Base-by-base conservation (phyloP, 352 stramenopile species). In the Elongisporangium prolatum region DNA sequence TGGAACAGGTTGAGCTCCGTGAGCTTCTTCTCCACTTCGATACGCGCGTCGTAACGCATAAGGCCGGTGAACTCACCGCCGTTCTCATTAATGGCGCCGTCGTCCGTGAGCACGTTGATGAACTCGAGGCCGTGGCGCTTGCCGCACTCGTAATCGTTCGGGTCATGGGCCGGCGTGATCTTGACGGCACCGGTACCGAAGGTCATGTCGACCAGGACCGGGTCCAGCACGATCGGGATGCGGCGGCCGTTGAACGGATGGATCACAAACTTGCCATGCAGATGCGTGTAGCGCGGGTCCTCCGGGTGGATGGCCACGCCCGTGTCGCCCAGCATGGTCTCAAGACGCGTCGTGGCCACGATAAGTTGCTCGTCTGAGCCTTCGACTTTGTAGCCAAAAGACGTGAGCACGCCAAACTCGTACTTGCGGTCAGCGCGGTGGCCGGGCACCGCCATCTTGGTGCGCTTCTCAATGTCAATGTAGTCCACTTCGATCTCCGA, bases 241-340 rank as follows among this genome's bases (percentile, higher is more conserved):
- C 88, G 90, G n/a, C 95, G 84, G 54, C 85, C 87, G 69, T 98
- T 98, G 77, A 99, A 99, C 50, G 98, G 98, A 74, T 99, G 98
- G 54, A 98, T 71, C 38, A 99, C 86, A 56, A 79, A 92, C 77
- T 99, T 99, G 59, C 97, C 97, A 74, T 99, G 97, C 52, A 99
- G 77, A 72, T 99, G 97, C 65, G 76, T 98, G 86, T 99, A 99
- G 18, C 98, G 87, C 37, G 88, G 72, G 80, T 99, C 98, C 25
- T 99, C 91, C 0, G 98, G 98, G 84, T 99, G 98, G 21, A 99
- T 91, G 0, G 98, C 98, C 20, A 99, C 95, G 40, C 94, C 97
- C 6, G 89, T 93, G 83, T 99, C 98, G 37, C 98, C 98, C 22
- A 99, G 78, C 97, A 99, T 99, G 7, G 98, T 99, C 84, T 99